These are phyloP conservation scores for Malus asiatica DNA, from an alignment of 306 rosid genomes.

Conservation along the genomic window DNA sequence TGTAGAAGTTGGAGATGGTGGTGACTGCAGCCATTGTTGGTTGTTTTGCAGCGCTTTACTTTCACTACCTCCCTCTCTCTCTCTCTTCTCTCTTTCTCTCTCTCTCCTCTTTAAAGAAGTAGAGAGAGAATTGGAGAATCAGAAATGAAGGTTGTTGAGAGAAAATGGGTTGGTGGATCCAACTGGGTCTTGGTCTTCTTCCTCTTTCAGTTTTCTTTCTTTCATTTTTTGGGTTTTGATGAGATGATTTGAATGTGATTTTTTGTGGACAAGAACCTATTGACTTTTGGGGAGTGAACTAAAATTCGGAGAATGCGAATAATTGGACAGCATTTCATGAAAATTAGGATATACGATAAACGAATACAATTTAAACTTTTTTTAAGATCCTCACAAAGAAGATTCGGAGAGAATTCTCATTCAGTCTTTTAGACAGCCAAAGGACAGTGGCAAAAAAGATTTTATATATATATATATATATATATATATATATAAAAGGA, in stretches of 20 bases:
- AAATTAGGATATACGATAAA: no score
- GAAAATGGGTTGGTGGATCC: not conserved
- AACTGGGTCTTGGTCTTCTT: not conserved
- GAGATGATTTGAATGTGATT: not conserved
- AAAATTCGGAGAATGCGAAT: no score
- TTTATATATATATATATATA: no score
- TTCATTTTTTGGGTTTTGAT: not conserved
- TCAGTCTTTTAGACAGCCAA: no score
- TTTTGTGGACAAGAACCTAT: not conserved
- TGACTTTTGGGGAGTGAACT: not conserved
- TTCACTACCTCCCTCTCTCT: not conserved
- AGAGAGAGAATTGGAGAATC: not conserved
- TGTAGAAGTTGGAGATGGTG: conserved; percentile 39
- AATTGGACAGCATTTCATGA: no score
- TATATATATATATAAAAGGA: no score
- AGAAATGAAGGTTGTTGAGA: not conserved
- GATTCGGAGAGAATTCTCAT: no score
- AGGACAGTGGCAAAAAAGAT: no score
- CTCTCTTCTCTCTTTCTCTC: not conserved
- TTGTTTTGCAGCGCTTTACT: not conserved
- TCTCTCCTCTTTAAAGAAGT: not conserved
- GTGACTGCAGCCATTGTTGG: conserved; percentile 46
- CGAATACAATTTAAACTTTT: no score
- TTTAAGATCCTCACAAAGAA: no score
- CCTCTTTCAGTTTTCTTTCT: no score